These are phyloP conservation scores for Heteromeles arbutifolia DNA, from an alignment of 306 rosid species.

Conservation along the genomic window DNA sequence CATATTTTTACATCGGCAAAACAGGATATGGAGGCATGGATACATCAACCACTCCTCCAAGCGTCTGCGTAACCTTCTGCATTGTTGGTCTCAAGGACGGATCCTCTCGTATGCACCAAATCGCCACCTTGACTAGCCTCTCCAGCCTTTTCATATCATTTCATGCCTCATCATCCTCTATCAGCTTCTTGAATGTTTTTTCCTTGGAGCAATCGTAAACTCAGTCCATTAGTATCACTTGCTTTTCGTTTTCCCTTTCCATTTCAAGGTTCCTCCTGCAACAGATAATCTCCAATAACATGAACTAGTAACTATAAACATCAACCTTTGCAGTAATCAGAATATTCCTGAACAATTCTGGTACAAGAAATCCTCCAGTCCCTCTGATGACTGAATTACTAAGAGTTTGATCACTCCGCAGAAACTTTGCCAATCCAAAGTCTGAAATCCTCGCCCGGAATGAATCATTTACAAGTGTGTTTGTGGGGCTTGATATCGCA, in stretches of 20 bases:
- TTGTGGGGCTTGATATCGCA: background rate
- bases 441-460: background rate
- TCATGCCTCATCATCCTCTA: slow-evolving; percentile 5
- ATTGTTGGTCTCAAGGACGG: too few species aligned
- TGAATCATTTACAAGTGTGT: slow-evolving; percentile 1
- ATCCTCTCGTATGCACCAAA: too few species aligned
- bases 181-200: background rate
- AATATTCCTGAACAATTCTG: background rate
- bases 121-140: too few species aligned
- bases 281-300: background rate
- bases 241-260: slow-evolving; percentile 1
- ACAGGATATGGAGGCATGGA: too few species aligned
- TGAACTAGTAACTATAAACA: background rate
- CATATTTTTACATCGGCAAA: too few species aligned
- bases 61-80: too few species aligned
- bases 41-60: too few species aligned
- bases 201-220: slow-evolving; percentile 13
- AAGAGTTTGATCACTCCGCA: background rate
- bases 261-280: slow-evolving; percentile 8
- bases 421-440: slow-evolving; percentile 8
- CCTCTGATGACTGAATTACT: background rate
- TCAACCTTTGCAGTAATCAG: background rate
- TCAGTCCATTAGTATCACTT: slow-evolving; percentile 6
- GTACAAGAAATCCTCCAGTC: background rate
- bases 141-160: slow-evolving; percentile 16